Evolutionary conservation across 2,329 filamentous ascomycete species (phyloP).

Genomic region (Pseudogymnoascus sp.): DNA sequence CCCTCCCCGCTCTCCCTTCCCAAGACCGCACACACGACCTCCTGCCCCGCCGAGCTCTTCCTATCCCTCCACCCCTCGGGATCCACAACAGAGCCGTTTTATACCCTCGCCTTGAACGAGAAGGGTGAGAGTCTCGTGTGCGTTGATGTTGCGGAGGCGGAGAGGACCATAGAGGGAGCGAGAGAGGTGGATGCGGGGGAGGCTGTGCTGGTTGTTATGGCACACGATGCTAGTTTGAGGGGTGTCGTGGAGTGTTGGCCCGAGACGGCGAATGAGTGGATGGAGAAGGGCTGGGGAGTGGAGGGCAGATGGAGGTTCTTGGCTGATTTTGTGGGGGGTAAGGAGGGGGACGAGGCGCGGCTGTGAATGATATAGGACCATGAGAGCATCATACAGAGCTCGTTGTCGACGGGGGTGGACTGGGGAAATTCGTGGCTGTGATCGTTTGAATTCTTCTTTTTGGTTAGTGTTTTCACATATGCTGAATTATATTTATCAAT

Average conservation of each 20-base stretch:
- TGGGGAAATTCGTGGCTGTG: not conserved
- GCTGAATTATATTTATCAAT: not conserved
- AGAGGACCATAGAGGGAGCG: constrained; percentile 38
- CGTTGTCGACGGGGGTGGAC: not conserved
- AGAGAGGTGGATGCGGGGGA: constrained; percentile 39
- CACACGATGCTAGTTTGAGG: constrained; percentile 38
- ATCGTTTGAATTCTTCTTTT: not conserved
- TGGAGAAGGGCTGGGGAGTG: constrained; percentile 35
- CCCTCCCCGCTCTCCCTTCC: constrained; percentile 33
- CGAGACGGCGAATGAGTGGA: constrained; percentile 37
- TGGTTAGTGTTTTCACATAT: not conserved
- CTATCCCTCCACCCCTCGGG: constrained; percentile 32
- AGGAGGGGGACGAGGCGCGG: not conserved
- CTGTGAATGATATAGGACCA: not conserved
- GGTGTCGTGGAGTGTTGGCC: constrained; percentile 41
- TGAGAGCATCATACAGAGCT: too few species aligned
- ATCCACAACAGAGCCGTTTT: constrained; percentile 28
- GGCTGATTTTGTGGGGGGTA: constrained; percentile 32
- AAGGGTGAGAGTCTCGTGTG: constrained; percentile 16
- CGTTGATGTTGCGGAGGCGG: constrained; percentile 27
- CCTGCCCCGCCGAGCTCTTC: constrained; percentile 37
- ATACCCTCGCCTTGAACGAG: constrained; percentile 21
- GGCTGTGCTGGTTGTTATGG: constrained; percentile 36
- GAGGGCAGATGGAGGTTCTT: constrained; percentile 41
- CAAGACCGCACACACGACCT: constrained; percentile 13